Percentiles rank a stretch among this genome's conserved stretches.
These are phyloP conservation scores for Pelargonium exstipulatum DNA, from an alignment of 441 rosid genomes.

Conservation along the genomic window DNA sequence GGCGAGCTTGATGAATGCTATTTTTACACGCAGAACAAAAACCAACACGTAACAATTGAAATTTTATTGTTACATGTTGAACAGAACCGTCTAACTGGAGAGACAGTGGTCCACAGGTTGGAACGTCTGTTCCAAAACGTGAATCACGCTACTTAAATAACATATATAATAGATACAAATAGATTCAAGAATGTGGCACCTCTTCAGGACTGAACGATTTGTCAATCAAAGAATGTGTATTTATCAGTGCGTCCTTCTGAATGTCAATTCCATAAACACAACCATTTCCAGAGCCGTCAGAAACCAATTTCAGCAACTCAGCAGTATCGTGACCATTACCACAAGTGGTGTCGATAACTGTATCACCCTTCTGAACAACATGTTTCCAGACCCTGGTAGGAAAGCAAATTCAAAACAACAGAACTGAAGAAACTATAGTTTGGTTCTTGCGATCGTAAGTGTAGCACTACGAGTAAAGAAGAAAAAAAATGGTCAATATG, in stretches of 20 bases:
- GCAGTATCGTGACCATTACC: constrained; percentile 84
- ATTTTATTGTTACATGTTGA: no score
- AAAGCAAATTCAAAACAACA: background rate
- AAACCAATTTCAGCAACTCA: constrained; percentile 64
- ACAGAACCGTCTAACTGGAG: no score
- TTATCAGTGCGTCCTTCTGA: constrained; percentile 57
- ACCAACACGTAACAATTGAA: no score
- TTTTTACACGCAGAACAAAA: no score
- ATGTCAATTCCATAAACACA: constrained; percentile 75
- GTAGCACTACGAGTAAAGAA: background rate
- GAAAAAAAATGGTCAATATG: background rate
- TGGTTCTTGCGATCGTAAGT: background rate
- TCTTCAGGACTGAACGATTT: constrained; percentile 40
- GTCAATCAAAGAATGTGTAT: constrained; percentile 47
- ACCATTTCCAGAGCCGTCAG: constrained; percentile 46
- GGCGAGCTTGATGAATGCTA: no score
- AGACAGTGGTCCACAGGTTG: no score
- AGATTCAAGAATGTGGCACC: constrained; percentile 34
- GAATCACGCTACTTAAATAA: background rate
- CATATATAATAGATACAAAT: background rate
- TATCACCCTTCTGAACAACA: constrained; percentile 61
- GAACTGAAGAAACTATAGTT: background rate
- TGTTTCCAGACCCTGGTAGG: constrained; percentile 65
- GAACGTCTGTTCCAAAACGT: no score
- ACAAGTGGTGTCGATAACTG: constrained; percentile 78